A percentile compares a stretch with the other conserved stretches of the same genome.
phyloP scores from a whole-genome alignment of 495 filamentous ascomycete genomes.

The Letharia columbiana region DNA sequence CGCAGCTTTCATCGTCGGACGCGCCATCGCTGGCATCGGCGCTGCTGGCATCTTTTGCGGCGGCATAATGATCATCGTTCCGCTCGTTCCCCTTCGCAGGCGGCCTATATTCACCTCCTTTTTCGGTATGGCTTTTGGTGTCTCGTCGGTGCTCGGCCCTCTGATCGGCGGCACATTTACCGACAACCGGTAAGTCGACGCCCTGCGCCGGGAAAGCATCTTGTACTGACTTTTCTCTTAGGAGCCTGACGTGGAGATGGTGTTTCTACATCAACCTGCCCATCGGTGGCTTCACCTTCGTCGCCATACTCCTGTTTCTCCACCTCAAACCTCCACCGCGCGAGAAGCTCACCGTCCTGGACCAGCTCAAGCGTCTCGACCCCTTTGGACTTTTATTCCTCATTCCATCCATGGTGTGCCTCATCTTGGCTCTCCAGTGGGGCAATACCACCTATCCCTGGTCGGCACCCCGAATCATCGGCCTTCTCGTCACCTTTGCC shows the following conservation, averaged over 20 bases:
- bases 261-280: constrained; percentile 48
- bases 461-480: constrained; percentile 33
- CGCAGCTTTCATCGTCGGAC: too few relatives aligned
- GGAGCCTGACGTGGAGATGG: constrained; percentile 35
- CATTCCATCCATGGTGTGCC: constrained; percentile 32
- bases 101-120: constrained; percentile 24
- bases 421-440: constrained; percentile 40
- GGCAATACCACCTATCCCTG: constrained; percentile 35
- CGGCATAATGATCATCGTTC: constrained; percentile 32
- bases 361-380: constrained; percentile 23
- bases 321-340: constrained; percentile 7
- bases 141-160: constrained; percentile 32
- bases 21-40: too few relatives aligned
- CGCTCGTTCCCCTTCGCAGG: constrained; percentile 19
- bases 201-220: not conserved
- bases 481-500: constrained; percentile 30
- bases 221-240: constrained; percentile 15
- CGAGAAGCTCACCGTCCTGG: constrained; percentile 13
- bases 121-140: constrained; percentile 22
- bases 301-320: constrained; percentile 25
- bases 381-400: constrained; percentile 29
- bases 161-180: constrained; percentile 47
- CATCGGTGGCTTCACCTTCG: constrained; percentile 32
- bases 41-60: constrained; percentile 38
- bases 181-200: constrained; percentile 26